These are phyloP conservation scores for Cicer cuneatum DNA, from an alignment of 306 rosid species.

Conservation along the genomic window DNA sequence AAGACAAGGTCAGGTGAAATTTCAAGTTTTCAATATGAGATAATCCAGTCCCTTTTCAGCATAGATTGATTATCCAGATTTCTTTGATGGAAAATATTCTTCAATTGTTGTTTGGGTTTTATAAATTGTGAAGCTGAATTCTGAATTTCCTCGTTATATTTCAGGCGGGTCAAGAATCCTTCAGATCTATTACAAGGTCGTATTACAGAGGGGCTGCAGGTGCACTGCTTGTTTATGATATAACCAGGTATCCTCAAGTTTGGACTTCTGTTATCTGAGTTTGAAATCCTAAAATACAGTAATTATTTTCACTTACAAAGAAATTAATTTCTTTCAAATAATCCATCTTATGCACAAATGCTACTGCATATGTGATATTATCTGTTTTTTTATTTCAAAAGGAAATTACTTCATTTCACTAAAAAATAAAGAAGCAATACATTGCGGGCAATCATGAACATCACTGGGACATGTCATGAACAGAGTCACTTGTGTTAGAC, in stretches of 20 bases:
- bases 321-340: conserved; percentile 3
- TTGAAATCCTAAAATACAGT: conserved; percentile 31
- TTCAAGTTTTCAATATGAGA: conserved; percentile 2
- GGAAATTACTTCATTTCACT: not conserved
- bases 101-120: conserved; percentile 28
- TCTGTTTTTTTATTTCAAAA: no score
- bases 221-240: conserved; percentile 93
- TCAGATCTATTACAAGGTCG: conserved; percentile 94
- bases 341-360: conserved; percentile 2
- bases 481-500: not conserved
- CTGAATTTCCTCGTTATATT: conserved; percentile 36
- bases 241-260: conserved; percentile 74
- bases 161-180: conserved; percentile 99
- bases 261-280: conserved; percentile 12
- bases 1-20: not conserved
- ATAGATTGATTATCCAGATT: conserved; percentile 28
- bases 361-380: not conserved
- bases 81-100: not conserved
- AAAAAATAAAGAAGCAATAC: conserved; percentile 5
- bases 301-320: conserved; percentile 7
- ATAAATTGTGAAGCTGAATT: conserved; percentile 21
- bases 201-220: conserved; percentile 99
- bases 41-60: conserved; percentile 1
- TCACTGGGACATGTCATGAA: not conserved
- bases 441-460: not conserved